Evolutionary conservation across 2,329 filamentous ascomycete species (phyloP).

Genomic region (Ilyonectria mors-panacis): DNA sequence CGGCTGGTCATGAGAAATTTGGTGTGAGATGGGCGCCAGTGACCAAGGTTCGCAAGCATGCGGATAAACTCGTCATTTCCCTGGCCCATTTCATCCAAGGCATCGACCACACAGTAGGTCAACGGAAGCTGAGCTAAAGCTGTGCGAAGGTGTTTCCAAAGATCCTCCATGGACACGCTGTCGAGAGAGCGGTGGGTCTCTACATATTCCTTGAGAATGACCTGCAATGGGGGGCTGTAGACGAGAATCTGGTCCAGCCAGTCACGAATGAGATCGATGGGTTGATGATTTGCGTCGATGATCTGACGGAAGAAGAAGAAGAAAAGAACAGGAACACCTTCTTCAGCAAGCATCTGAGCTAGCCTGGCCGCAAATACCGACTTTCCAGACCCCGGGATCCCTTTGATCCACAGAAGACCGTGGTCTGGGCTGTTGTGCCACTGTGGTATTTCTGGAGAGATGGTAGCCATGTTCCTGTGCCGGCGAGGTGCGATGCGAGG

Average conservation of each 20-base stretch:
- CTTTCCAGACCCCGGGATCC: conserved; percentile 55
- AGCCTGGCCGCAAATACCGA: conserved; percentile 50
- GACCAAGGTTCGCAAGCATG: conserved; percentile 49
- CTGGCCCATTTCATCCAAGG: conserved; percentile 61
- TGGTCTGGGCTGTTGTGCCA: conserved; percentile 28
- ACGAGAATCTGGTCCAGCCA: conserved; percentile 52
- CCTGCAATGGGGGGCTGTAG: conserved; percentile 49
- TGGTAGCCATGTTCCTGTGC: conserved; percentile 35
- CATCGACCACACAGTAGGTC: conserved; percentile 58
- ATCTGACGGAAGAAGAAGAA: conserved; percentile 58
- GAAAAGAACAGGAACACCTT: conserved; percentile 47
- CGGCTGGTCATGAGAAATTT: conserved; percentile 61
- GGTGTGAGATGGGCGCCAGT: conserved; percentile 48
- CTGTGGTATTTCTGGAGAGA: conserved; percentile 22
- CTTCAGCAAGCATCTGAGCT: conserved; percentile 31
- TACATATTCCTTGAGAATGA: conserved; percentile 34
- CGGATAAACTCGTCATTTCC: conserved; percentile 52
- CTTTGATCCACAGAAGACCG: conserved; percentile 47
- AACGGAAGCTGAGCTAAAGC: conserved; percentile 28
- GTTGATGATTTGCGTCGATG: conserved; percentile 51
- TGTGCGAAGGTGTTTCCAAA: conserved; percentile 48
- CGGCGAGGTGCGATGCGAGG: conserved; percentile 32
- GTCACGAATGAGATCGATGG: conserved; percentile 48
- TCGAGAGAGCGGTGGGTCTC: neutral
- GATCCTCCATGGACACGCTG: conserved; percentile 34